Evolutionary conservation across 23 red algal species (phyloP).

Genomic region (Agarophyton chilense): DNA sequence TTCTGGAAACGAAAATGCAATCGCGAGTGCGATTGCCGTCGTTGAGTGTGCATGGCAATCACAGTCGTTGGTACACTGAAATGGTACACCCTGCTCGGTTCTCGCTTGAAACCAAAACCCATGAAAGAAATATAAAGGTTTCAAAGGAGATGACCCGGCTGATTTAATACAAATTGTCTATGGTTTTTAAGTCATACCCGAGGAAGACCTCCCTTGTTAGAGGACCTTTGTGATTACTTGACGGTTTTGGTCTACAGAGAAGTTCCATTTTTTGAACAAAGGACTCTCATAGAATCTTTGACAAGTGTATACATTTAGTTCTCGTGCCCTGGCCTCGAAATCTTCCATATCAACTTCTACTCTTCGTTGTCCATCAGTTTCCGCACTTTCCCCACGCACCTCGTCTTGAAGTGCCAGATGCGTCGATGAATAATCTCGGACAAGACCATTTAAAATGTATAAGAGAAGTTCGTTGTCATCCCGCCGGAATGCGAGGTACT

Average conservation of each 20-base stretch:
- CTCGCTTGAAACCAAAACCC: too few relatives aligned
- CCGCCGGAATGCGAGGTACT: constrained; percentile 81
- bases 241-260: constrained; percentile 63
- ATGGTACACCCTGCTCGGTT: too few relatives aligned
- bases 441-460: constrained; percentile 84
- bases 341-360: constrained; percentile 92
- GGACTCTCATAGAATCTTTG: constrained; percentile 66
- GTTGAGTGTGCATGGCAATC: too few relatives aligned
- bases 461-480: constrained; percentile 90
- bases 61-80: too few relatives aligned
- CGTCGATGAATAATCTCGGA: constrained; percentile 86
- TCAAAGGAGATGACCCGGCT: too few relatives aligned
- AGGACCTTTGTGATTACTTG: constrained; percentile 70
- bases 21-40: too few relatives aligned
- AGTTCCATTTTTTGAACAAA: constrained; percentile 77
- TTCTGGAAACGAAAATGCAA: too few relatives aligned
- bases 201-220: too few relatives aligned
- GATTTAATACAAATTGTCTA: too few relatives aligned
- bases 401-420: constrained; percentile 1
- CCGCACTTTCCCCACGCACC: neutral
- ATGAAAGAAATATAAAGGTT: too few relatives aligned
- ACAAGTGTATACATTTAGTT: constrained; percentile 82
- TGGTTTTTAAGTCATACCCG: too few relatives aligned
- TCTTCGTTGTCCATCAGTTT: neutral
- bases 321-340: constrained; percentile 87